These are phyloP conservation scores for Venturia carpophila DNA, from an alignment of 2,329 filamentous ascomycete species.

Conservation along the genomic window DNA sequence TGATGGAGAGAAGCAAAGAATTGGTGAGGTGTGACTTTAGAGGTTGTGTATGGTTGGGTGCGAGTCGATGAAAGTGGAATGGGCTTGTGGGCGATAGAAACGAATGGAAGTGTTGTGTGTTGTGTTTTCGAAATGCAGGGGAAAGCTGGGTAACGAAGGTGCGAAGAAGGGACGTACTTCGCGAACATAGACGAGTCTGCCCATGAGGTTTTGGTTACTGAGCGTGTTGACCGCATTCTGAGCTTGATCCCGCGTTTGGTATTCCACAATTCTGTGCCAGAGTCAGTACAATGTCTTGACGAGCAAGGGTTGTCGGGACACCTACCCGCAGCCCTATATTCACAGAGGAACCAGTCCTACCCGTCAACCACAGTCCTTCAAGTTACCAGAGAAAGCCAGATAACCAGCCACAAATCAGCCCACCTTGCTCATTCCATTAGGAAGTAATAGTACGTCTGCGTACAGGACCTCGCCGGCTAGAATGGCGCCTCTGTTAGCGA, in stretches of 20 bases:
- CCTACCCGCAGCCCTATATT: constrained; percentile 99
- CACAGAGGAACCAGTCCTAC: constrained; percentile 76
- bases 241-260: constrained; percentile 98
- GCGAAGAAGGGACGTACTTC: constrained; percentile 55
- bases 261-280: constrained; percentile 88
- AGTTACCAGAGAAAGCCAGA: constrained; percentile 54
- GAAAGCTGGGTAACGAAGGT: neutral
- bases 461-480: constrained; percentile 97
- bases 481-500: constrained; percentile 28
- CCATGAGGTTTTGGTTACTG: constrained; percentile 99
- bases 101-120: constrained; percentile 19
- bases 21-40: neutral
- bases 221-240: constrained; percentile 94
- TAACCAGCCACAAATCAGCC: constrained; percentile 82
- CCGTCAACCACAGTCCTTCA: constrained; percentile 99
- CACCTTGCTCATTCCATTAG: constrained; percentile 99
- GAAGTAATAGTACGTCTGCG: constrained; percentile 98
- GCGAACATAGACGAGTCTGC: constrained; percentile 94
- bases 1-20: neutral
- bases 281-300: neutral
- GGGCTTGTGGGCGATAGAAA: neutral
- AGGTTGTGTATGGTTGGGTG: neutral
- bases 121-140: constrained; percentile 12
- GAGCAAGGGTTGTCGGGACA: constrained; percentile 25
- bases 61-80: neutral